Base-by-base conservation (phyloP, 2,329 filamentous ascomycete species). In the Pseudomassariella vexata region DNA sequence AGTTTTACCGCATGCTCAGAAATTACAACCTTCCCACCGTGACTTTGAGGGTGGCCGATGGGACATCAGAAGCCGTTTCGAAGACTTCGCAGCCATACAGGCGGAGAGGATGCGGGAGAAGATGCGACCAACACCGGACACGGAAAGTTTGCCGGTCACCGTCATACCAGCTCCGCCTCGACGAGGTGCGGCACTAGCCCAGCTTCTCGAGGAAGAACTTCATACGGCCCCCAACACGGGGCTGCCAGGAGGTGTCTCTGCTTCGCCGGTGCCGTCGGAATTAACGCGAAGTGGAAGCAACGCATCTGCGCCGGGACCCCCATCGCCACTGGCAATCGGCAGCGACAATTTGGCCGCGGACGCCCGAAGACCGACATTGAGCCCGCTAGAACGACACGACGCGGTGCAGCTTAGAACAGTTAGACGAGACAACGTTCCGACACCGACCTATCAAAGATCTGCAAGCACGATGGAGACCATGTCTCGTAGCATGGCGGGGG, bases 121-220 rank as follows among this genome's bases (percentile, higher is more conserved):
- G 36, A 63, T 77, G 28, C 62, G 69, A 9, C 67, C 74, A 8
- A 68, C 66, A 1, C 63, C 68, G 1, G 67, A 73, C 42, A 73
- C 68, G 2, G 69, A 70, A 14, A 68, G 65, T 38, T 56, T 81
- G 12, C 74, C 76, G 2, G 66, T 76, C 2, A 75, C 65, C 12
- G 67, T 79, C 6, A 79, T 82, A 10, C 76, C 77, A 3, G 75
- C 77, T 1, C 77, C 77, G 12, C 65, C 68, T 21, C 65, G 77
- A n/a, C 61, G 66, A 36, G 73, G 75, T 5, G 66, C 69, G 0
- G 70, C 73, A 28, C 50, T 79, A 4, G 67, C 69, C n/a, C 65
- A 70, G 33, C 60, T 79, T 6, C 53, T 76, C 3, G 71, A 76
- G 37, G 73, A 79, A 38, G 70, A 76, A 35, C 64, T n/a, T n/a